These are phyloP conservation scores for Mycena sp. DNA, from an alignment of 1,284 basidiomycete genomes.

Conservation along the genomic window DNA sequence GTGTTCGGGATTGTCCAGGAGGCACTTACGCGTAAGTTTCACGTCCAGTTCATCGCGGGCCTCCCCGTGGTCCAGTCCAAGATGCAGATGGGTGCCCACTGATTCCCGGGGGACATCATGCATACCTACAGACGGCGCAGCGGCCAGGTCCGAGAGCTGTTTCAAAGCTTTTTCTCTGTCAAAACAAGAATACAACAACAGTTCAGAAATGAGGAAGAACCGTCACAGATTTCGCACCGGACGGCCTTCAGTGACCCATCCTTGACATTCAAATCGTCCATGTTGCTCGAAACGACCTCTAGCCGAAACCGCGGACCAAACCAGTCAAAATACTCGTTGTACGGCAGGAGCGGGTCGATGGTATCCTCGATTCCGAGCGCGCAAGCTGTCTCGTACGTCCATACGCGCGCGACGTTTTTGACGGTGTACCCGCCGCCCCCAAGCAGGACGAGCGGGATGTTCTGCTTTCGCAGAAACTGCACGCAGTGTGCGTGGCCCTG, in stretches of 20 bases:
- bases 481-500: slow-evolving; percentile 94
- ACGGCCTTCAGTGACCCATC: slow-evolving; percentile 87
- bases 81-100: slow-evolving; percentile 69
- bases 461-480: slow-evolving; percentile 85
- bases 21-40: slow-evolving; percentile 12
- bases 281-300: slow-evolving; percentile 91
- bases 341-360: slow-evolving; percentile 88
- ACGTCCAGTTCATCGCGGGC: slow-evolving; percentile 68
- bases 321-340: slow-evolving; percentile 98
- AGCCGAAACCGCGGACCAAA: slow-evolving; percentile 96
- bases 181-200: slow-evolving; percentile 1
- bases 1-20: neutral
- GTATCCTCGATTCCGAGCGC: slow-evolving; percentile 85
- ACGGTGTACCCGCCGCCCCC: slow-evolving; percentile 98
- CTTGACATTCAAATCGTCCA: slow-evolving; percentile 92
- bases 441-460: slow-evolving; percentile 90
- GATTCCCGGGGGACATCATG: slow-evolving; percentile 83
- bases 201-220: neutral
- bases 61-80: slow-evolving; percentile 57
- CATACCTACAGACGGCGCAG: slow-evolving; percentile 90
- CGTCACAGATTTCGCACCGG: slow-evolving; percentile 54
- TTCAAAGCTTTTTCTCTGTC: slow-evolving; percentile 81
- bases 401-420: slow-evolving; percentile 94
- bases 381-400: slow-evolving; percentile 98
- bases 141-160: slow-evolving; percentile 80